Evolutionary conservation across 2,329 filamentous ascomycete genomes (phyloP).

Genomic region (Ceratocystis diversiconidia): DNA sequence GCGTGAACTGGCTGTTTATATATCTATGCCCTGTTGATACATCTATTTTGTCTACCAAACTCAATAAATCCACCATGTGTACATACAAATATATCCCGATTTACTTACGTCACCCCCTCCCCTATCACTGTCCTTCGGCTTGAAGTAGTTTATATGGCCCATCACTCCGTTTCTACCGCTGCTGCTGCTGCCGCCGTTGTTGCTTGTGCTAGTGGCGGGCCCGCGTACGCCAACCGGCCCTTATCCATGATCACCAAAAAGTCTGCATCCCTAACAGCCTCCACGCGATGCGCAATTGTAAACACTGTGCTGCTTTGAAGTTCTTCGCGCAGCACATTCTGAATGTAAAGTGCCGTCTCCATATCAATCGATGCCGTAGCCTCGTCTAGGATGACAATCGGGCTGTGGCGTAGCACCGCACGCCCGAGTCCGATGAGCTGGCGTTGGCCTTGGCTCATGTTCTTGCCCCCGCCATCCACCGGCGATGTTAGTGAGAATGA

Average conservation of each 20-base stretch:
- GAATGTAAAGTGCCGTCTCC: conserved; percentile 43
- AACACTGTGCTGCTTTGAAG: conserved; percentile 44
- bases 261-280: conserved; percentile 45
- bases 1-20: background rate
- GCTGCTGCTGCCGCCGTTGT: no score
- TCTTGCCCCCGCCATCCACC: conserved; percentile 46
- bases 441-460: conserved; percentile 47
- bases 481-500: conserved; percentile 35
- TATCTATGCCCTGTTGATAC: background rate
- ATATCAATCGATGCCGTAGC: conserved; percentile 50
- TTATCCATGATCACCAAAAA: conserved; percentile 40
- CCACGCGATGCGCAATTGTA: conserved; percentile 50
- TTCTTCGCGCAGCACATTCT: conserved; percentile 42
- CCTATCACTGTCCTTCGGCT: no score
- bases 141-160: no score
- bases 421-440: conserved; percentile 48
- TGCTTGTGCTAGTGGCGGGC: conserved; percentile 24
- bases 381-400: conserved; percentile 49
- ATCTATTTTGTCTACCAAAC: background rate
- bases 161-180: no score
- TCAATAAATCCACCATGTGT: background rate
- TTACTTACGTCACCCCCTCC: background rate
- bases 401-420: conserved; percentile 44
- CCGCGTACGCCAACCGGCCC: conserved; percentile 37
- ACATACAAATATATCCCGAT: background rate